Percentiles rank a stretch among this genome's conserved stretches.
Evolutionary conservation across 257 asterid species (phyloP).

Genomic region (Lithospermum erythrorhizon): DNA sequence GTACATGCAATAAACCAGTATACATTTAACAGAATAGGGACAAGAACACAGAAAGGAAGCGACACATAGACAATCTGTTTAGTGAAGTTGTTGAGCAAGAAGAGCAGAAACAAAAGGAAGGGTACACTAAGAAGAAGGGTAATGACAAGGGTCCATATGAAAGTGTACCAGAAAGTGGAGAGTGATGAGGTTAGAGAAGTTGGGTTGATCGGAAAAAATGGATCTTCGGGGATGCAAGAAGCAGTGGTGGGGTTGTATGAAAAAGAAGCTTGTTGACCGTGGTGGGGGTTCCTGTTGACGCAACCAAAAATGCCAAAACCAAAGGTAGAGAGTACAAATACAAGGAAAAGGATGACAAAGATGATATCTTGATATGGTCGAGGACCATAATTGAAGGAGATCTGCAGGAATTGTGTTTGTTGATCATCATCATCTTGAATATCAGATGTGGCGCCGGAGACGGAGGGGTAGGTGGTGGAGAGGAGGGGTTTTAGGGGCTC

Average conservation of each 20-base stretch:
- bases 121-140: slow-evolving; percentile 61
- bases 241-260: slow-evolving; percentile 33
- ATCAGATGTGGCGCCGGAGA: slow-evolving; percentile 38
- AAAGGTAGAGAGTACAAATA: slow-evolving; percentile 53
- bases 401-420: slow-evolving; percentile 82
- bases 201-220: too few relatives aligned
- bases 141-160: slow-evolving; percentile 73
- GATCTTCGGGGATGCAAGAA: too few relatives aligned
- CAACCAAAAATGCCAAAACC: slow-evolving; percentile 83
- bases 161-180: slow-evolving; percentile 40
- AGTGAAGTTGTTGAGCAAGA: slow-evolving; percentile 65
- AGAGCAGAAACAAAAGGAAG: slow-evolving; percentile 45
- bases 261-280: slow-evolving; percentile 38
- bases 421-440: slow-evolving; percentile 35
- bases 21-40: slow-evolving; percentile 59
- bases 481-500: too few relatives aligned
- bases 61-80: slow-evolving; percentile 79
- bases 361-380: slow-evolving; percentile 61
- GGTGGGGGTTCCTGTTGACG: slow-evolving; percentile 52
- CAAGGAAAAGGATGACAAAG: slow-evolving; percentile 48
- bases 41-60: slow-evolving; percentile 72
- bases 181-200: slow-evolving; percentile 22
- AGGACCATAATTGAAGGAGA: slow-evolving; percentile 74
- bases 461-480: slow-evolving; percentile 20
- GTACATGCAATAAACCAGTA: slow-evolving; percentile 96